Conservation (phyloP, 768 basidiomycete species). For the Suillus discolor region DNA sequence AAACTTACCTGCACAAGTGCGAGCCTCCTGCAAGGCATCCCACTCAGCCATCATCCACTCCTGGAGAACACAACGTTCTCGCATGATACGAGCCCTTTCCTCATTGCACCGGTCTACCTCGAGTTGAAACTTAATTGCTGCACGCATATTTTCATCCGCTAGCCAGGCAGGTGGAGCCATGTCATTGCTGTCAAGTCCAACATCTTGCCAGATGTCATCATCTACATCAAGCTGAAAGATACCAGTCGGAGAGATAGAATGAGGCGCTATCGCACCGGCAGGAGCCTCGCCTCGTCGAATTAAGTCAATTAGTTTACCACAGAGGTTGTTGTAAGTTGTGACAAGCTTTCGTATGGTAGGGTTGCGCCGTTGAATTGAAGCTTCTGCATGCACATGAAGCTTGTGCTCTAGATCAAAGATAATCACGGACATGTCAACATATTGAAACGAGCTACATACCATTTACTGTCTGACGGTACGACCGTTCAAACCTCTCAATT, state of each 20-base stretch:
- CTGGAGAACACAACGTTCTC: constrained; percentile 23
- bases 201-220: constrained; percentile 38
- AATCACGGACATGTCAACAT: too few species aligned
- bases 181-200: constrained; percentile 25
- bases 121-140: constrained; percentile 3
- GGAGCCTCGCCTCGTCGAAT: constrained; percentile 25
- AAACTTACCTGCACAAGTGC: constrained; percentile 11
- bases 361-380: constrained; percentile 27
- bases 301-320: constrained; percentile 16
- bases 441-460: constrained; percentile 10
- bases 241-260: constrained; percentile 18
- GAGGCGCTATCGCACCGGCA: constrained; percentile 21
- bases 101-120: constrained; percentile 30
- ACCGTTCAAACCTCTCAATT: constrained; percentile 13
- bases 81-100: constrained; percentile 21
- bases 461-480: background rate
- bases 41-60: constrained; percentile 33
- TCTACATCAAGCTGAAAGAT: constrained; percentile 40
- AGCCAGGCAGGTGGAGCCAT: constrained; percentile 10
- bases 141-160: too few species aligned
- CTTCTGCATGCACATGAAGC: constrained; percentile 28
- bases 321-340: constrained; percentile 31
- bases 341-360: constrained; percentile 28
- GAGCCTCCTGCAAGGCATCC: constrained; percentile 9
- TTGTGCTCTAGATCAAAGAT: constrained; percentile 16